Evolutionary conservation across 2,329 filamentous ascomycete genomes (phyloP), one percentile per base, ranked within the genome.

Genomic region (Aureobasidium melanogenum): DNA sequence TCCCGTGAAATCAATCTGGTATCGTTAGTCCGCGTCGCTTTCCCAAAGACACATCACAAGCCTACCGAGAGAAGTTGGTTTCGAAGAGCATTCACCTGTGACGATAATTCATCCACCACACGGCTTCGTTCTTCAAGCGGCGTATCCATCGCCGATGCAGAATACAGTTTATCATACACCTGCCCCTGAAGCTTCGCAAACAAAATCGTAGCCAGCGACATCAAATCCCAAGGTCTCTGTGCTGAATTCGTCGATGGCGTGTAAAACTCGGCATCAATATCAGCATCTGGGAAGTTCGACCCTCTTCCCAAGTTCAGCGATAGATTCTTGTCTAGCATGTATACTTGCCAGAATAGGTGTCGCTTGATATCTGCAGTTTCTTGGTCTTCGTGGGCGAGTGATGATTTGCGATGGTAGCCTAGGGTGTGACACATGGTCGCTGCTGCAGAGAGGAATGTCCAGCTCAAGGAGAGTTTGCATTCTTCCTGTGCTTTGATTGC

Each of bases 361-460:
- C 62, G 58, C 30, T 63, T 63, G 41, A 63, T 28, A 10, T 63
- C 57, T 17, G 62, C 57, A 12, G 50, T 10, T 41, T 51, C 58
- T 5, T 28, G 30, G 7, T 47, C 43, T 41, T 63, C 62, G 17
- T 56, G 30, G n/a, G 26, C 51, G 5, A 63, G 57, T 9, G 62
- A 48, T 2, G 58, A 56, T 54, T 46, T 57, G 10, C 62, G 41
- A 15, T 63, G 62, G 17, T 61, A 39, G 10, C 62, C 62, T 30
- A 63, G 59, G 7, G 62, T 56, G n/a, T 63, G 52, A 14, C 51
- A 61, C 58, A 61, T 61, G n/a, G 62, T 63, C 8, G 62, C 50
- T 5, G 57, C 62, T 9, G 62, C 58, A 1, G 62, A 63, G 8
- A 58, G 19, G 14, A 61, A 63, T 1, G 62, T 63, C 62, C 62